Evolutionary conservation across 163 green algal genomes (phyloP).

Genomic region (Trebouxia gelatinosa): DNA sequence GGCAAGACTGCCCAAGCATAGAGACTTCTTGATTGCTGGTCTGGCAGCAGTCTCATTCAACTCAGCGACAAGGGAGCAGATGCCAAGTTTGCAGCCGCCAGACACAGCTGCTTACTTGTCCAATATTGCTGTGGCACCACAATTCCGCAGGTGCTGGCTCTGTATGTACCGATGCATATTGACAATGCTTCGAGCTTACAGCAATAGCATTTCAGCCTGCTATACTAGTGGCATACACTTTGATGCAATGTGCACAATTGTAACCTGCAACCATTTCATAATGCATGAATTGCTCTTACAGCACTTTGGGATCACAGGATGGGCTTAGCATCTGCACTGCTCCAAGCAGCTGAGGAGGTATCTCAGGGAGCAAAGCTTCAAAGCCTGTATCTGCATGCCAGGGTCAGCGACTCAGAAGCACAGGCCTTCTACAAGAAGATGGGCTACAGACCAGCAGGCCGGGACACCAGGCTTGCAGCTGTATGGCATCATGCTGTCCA

Average conservation of each 20-base stretch:
- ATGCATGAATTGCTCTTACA: not conserved
- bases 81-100: conserved; percentile 16
- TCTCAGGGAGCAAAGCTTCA: not conserved
- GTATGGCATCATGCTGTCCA: not conserved
- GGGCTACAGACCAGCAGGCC: not conserved
- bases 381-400: conserved; percentile 5
- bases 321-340: conserved; percentile 1
- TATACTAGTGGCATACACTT: too few species aligned
- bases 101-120: conserved; percentile 12
- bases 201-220: too few species aligned
- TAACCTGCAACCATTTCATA: too few species aligned
- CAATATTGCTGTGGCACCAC: conserved; percentile 16
- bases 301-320: not conserved
- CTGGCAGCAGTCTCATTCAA: conserved; percentile 24
- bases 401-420: not conserved
- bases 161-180: too few species aligned
- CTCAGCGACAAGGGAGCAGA: not conserved
- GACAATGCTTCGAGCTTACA: too few species aligned
- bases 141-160: conserved; percentile 22
- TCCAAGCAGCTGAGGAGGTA: not conserved
- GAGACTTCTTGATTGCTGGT: conserved; percentile 13
- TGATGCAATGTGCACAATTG: too few species aligned
- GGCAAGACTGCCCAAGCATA: too few species aligned
- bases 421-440: conserved; percentile 2
- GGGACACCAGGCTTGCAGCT: not conserved